phyloP scores from a whole-genome alignment of 495 filamentous ascomycete species.

The Annulohypoxylon nitens region DNA sequence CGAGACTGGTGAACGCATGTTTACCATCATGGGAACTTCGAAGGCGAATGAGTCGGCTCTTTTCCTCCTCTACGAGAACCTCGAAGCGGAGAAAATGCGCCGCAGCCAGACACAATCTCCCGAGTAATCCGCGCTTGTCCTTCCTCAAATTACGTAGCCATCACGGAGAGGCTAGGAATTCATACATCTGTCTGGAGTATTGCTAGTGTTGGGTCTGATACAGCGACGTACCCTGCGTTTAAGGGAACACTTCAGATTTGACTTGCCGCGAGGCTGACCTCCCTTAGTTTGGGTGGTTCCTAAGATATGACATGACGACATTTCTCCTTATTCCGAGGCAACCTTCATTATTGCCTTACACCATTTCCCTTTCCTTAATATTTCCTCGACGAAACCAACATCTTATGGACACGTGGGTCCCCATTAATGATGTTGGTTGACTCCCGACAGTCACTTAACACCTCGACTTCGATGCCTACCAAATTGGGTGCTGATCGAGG shows the following conservation, averaged over 20 bases:
- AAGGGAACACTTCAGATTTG: slow-evolving; percentile 65
- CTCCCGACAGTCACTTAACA: slow-evolving; percentile 39
- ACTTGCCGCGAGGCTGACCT: slow-evolving; percentile 69
- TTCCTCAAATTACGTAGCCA: slow-evolving; percentile 42
- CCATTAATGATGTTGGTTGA: slow-evolving; percentile 41
- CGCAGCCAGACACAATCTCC: slow-evolving; percentile 77
- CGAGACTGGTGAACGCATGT: slow-evolving; percentile 98
- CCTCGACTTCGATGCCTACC: slow-evolving; percentile 37
- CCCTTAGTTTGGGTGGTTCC: slow-evolving; percentile 58
- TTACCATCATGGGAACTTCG: slow-evolving; percentile 96
- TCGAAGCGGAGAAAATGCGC: slow-evolving; percentile 98
- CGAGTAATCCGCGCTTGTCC: slow-evolving; percentile 68
- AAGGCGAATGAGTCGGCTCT: slow-evolving; percentile 94
- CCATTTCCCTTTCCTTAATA: slow-evolving; percentile 54
- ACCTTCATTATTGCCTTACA: slow-evolving; percentile 57
- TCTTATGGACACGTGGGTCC: slow-evolving; percentile 44
- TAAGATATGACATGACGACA: slow-evolving; percentile 61
- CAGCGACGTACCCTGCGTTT: slow-evolving; percentile 54
- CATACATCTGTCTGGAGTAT: slow-evolving; percentile 51
- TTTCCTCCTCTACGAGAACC: slow-evolving; percentile 97
- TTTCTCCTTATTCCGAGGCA: slow-evolving; percentile 49
- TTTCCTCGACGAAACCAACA: slow-evolving; percentile 42
- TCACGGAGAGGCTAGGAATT: slow-evolving; percentile 39
- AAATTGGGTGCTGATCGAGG: slow-evolving; percentile 38
- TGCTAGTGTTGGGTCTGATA: slow-evolving; percentile 59